Evolutionary conservation across 106 monocot genomes (phyloP), one percentile per base, ranked within the genome.

Genomic region (Amphibolis antarctica): DNA sequence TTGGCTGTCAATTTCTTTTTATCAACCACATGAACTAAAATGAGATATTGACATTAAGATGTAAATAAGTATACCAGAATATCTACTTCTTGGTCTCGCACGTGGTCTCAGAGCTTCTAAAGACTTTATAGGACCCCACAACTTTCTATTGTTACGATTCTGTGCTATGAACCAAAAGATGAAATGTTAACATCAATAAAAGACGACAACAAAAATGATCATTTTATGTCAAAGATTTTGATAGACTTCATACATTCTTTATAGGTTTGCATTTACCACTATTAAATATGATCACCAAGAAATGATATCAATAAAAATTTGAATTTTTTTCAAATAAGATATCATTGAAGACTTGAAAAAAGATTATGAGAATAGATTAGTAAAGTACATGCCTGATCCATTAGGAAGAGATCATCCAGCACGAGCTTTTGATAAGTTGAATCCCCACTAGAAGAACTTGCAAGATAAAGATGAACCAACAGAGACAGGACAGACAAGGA

Each of bases 81-180:
- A 88, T 59, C 30, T 43, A 28, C 67, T 68, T 73, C 88, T 78
- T 53, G 88, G 85, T 44, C 67, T 76, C 49, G 85, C 83, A 78
- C 75, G 78, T 44, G 93, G 93, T 63, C 86, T 85, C 58, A 93
- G 67, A n/a, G 56, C 60, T 43, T 93, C 85, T 57, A 85, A 81
- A 51, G 76, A 75, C 19, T 62, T 71, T 60, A 89, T 74, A n/a
- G 89, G 67, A 47, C 89, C 83, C 93, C 93, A 93, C 47, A 93
- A 69, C 62, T 72, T 85, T 67, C 66, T 69, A 66, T 69, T 65
- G 14, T 74, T 51, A 46, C 58, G 47, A 60, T 67, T 72, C 93
- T 88, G 82, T 20, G 66, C 74, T 3, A 60, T 21, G 24, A 75
- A 55, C 25, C 22, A 27, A 28, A 10, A 53, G 23, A 19, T 53